These are phyloP conservation scores for Stevia rebaudiana DNA, from an alignment of 140 eudicot genomes.

Conservation along the genomic window DNA sequence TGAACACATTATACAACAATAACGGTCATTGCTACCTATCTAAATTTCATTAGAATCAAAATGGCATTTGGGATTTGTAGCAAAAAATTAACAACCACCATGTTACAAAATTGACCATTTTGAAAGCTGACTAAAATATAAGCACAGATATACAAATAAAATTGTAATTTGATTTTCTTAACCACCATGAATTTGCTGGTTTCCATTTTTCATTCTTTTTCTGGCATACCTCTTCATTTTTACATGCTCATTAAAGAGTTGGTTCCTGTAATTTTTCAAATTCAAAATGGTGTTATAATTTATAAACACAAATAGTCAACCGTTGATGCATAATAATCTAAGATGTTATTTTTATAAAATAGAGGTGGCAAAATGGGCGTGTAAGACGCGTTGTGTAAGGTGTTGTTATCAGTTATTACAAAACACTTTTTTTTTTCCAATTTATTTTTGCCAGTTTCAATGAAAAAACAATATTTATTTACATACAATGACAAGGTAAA, in stretches of 20 bases:
- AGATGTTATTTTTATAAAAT: not conserved
- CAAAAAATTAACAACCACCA: slow-evolving; percentile 4
- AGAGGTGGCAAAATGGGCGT: not conserved
- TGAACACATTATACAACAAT: not conserved
- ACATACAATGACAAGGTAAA: not conserved
- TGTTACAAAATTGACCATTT: slow-evolving; percentile 20
- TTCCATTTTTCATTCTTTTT: slow-evolving; percentile 24
- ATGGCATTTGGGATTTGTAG: slow-evolving; percentile 13
- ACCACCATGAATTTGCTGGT: slow-evolving; percentile 9
- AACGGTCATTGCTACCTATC: not conserved
- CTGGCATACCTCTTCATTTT: slow-evolving; percentile 24
- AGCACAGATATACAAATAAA: slow-evolving; percentile 19
- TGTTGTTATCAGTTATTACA: too few species aligned
- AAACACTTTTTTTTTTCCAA: too few species aligned
- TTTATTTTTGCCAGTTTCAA: too few species aligned
- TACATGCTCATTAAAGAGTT: slow-evolving; percentile 36
- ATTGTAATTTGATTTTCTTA: slow-evolving; percentile 11
- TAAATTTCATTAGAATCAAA: not conserved
- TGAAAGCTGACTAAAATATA: slow-evolving; percentile 16
- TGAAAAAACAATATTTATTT: not conserved
- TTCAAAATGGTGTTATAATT: not conserved
- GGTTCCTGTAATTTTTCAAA: slow-evolving; percentile 34
- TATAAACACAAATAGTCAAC: not conserved
- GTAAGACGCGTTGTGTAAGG: not conserved
- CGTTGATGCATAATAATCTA: not conserved